A percentile compares a stretch with the other conserved stretches of the same genome.
Conservation (phyloP, 2,329 filamentous ascomycete genomes). For the Talaromyces atroroseus region DNA sequence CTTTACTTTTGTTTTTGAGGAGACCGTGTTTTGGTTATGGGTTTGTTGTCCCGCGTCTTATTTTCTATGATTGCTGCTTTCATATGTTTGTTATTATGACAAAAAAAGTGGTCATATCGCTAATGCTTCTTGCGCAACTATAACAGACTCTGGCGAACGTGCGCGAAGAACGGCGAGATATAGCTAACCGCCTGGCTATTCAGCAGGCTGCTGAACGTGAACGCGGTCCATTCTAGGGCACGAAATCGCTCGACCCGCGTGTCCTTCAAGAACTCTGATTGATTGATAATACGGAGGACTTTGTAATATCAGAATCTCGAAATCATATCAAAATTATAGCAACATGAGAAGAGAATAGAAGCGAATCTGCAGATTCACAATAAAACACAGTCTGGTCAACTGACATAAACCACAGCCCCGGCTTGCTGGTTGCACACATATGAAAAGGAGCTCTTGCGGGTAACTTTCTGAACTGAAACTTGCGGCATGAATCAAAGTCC, state of each 20-base stretch:
- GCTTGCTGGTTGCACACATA: background rate
- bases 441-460: background rate
- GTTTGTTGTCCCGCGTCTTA: slow-evolving; percentile 34
- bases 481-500: background rate
- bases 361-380: background rate
- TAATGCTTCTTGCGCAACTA: background rate
- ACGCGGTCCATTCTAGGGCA: background rate
- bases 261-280: background rate
- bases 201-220: slow-evolving; percentile 15
- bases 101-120: background rate
- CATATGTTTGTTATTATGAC: background rate
- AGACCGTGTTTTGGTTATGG: slow-evolving; percentile 86
- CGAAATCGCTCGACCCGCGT: background rate
- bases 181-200: slow-evolving; percentile 19
- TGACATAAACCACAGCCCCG: background rate
- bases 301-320: background rate
- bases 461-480: background rate
- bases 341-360: background rate
- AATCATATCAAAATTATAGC: background rate
- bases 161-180: slow-evolving; percentile 33
- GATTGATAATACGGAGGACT: background rate
- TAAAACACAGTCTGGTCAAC: background rate
- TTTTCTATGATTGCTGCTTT: background rate
- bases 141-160: slow-evolving; percentile 30
- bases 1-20: slow-evolving; percentile 78